A percentile compares a stretch with the other conserved stretches of the same genome.
These are phyloP conservation scores for Tuctoria greenei DNA, from an alignment of 176 grass and related monocot genomes.

Conservation along the genomic window DNA sequence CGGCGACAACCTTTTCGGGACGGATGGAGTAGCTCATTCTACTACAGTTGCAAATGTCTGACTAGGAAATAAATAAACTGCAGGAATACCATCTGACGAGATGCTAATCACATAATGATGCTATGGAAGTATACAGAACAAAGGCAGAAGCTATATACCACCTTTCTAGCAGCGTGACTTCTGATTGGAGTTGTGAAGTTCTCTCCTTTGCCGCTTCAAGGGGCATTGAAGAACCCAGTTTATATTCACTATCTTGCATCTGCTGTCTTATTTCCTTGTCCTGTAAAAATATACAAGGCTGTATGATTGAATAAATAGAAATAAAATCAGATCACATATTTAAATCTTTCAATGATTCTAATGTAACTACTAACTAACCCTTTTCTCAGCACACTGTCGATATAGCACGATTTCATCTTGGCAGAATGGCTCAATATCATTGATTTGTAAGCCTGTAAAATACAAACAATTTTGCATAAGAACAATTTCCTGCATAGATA, in stretches of 20 bases:
- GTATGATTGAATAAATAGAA: slow-evolving; percentile 5
- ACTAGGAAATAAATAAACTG: slow-evolving; percentile 2
- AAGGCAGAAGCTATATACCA: not conserved
- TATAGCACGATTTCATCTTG: slow-evolving; percentile 96
- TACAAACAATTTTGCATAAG: slow-evolving; percentile 19
- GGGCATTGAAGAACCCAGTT: slow-evolving; percentile 84
- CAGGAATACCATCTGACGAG: not conserved
- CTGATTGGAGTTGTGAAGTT: slow-evolving; percentile 74
- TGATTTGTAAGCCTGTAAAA: slow-evolving; percentile 80
- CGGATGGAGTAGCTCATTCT: not conserved
- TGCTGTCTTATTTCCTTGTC: slow-evolving; percentile 84
- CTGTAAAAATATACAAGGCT: slow-evolving; percentile 38
- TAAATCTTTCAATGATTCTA: slow-evolving; percentile 2
- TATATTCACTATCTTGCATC: slow-evolving; percentile 79
- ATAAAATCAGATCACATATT: not conserved
- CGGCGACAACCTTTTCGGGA: too few relatives aligned
- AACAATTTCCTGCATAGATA: slow-evolving; percentile 13
- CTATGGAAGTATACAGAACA: not conserved
- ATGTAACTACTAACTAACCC: slow-evolving; percentile 62
- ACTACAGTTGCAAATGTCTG: not conserved
- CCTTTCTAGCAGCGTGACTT: slow-evolving; percentile 82
- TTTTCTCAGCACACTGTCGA: slow-evolving; percentile 68
- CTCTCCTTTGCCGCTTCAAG: slow-evolving; percentile 72
- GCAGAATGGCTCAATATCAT: slow-evolving; percentile 96
- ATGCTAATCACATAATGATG: not conserved